A percentile compares a stretch with the other conserved stretches of the same genome.
phyloP scores from a whole-genome alignment of 345 rosid genomes.

The Linum tenue region DNA sequence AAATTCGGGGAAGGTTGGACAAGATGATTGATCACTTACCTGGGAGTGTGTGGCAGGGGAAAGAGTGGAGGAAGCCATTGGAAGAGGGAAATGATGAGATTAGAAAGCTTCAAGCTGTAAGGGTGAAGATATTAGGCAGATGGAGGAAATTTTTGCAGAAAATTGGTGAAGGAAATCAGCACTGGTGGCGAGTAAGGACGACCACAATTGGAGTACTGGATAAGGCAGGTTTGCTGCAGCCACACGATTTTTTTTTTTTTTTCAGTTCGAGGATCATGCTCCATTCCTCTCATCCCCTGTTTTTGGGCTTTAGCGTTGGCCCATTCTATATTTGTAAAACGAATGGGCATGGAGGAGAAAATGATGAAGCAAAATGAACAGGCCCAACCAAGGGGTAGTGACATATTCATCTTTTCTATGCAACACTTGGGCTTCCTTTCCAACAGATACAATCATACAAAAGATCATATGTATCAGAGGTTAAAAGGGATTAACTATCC shows the following conservation, averaged over 20 bases:
- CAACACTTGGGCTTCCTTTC: no score
- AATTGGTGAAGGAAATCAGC: background rate
- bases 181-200: constrained; percentile 6
- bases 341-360: background rate
- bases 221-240: constrained; percentile 35
- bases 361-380: no score
- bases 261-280: constrained; percentile 12
- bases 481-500: no score
- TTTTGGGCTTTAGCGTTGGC: background rate
- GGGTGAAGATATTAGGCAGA: constrained; percentile 15
- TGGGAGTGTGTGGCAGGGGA: constrained; percentile 58
- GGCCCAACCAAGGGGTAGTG: no score
- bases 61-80: constrained; percentile 62
- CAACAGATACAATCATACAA: no score
- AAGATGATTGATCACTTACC: constrained; percentile 26
- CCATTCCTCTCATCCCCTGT: background rate
- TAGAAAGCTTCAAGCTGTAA: background rate
- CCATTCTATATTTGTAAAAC: background rate
- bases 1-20: background rate
- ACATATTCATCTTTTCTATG: no score
- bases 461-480: no score
- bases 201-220: constrained; percentile 36
- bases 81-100: constrained; percentile 2
- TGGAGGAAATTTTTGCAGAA: constrained; percentile 9
- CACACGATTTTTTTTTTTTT: constrained; percentile 32